phyloP scores from a whole-genome alignment of 768 basidiomycete genomes.

The Lentinula edodes region DNA sequence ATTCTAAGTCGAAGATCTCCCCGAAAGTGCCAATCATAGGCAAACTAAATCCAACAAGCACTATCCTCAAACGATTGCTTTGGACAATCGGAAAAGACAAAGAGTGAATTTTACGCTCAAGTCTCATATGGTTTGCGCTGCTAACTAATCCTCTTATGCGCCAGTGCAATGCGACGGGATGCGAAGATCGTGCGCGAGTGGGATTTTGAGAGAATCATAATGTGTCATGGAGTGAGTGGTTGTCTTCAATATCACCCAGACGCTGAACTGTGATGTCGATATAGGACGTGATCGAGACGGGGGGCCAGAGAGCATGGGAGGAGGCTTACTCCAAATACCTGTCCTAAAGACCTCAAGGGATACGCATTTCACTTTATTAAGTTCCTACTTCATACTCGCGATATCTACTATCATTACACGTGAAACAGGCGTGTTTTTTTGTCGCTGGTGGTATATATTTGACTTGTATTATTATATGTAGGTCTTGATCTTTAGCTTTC shows the following conservation, averaged over 20 bases:
- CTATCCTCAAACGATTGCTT: slow-evolving; percentile 26
- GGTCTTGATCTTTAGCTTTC: no score
- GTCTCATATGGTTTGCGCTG: not conserved
- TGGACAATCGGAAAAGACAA: slow-evolving; percentile 31
- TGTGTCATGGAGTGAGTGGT: slow-evolving; percentile 53
- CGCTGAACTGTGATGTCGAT: not conserved
- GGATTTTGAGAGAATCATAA: slow-evolving; percentile 72
- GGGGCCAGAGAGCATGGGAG: slow-evolving; percentile 41
- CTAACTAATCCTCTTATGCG: not conserved
- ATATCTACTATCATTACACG: not conserved
- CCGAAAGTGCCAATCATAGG: slow-evolving; percentile 18
- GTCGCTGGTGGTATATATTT: not conserved
- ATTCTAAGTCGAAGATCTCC: slow-evolving; percentile 31
- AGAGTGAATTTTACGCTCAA: slow-evolving; percentile 24
- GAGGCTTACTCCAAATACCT: slow-evolving; percentile 20
- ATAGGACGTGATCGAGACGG: slow-evolving; percentile 50
- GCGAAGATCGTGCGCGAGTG: slow-evolving; percentile 61
- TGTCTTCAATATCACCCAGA: not conserved
- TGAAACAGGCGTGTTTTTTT: not conserved
- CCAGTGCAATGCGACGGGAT: slow-evolving; percentile 54
- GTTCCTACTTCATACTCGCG: not conserved
- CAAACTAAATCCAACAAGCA: slow-evolving; percentile 29
- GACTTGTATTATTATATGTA: no score
- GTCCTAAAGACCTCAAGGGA: not conserved
- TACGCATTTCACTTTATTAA: not conserved